Base-by-base conservation (phyloP, 2,329 filamentous ascomycete species). In the Fonsecaea nubica region DNA sequence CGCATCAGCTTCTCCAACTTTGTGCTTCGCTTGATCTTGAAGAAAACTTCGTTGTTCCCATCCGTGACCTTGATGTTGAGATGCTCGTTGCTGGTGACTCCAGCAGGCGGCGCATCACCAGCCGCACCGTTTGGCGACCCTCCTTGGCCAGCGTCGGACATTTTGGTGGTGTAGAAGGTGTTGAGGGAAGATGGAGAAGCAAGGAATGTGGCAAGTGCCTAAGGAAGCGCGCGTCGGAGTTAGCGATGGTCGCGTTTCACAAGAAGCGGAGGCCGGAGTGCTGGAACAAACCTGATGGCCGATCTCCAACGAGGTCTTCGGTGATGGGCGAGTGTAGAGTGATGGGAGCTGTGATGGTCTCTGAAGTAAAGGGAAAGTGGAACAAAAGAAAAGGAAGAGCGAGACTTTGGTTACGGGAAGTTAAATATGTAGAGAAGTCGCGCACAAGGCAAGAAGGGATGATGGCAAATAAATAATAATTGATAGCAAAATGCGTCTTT, bases 21-120 rank as follows among this genome's bases (percentile, higher is more conserved):
- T 0, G 95, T 99, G 25, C 90, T 93, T 42, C 93, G 88, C 89
- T 99, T 99, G 83, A 99, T 99, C 85, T 99, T 99, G 85, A 99
- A 99, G 80, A 98, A 99, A 75, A 99, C 94, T 78, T 99, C 95
- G 79, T 99, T 99, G 83, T 97, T 97, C 83, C 96, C 97, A 75
- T 99, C 95, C 0, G 95, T 98, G 13, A 99, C 95, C 80, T 99
- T 99, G 83, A 99, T 98, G 82, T 99, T 99, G 4, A 99, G 85
- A 80, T 99, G 95, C 81, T 98, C 94, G 35, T 83, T 83, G 63
- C 83, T 81, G 30, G 83, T 76, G 5, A 18, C 38, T 4, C 78
- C 71, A 6, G 73, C 75, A 10, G 67, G 42, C 18, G 61, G 63
- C 18, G 45, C 48, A 18, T 72, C 71, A 15, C 61, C 64, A 10